Percentiles rank a stretch among this genome's conserved stretches.
Conservation (phyloP, 139 green algal species). For the Yamagishiella unicocca region DNA sequence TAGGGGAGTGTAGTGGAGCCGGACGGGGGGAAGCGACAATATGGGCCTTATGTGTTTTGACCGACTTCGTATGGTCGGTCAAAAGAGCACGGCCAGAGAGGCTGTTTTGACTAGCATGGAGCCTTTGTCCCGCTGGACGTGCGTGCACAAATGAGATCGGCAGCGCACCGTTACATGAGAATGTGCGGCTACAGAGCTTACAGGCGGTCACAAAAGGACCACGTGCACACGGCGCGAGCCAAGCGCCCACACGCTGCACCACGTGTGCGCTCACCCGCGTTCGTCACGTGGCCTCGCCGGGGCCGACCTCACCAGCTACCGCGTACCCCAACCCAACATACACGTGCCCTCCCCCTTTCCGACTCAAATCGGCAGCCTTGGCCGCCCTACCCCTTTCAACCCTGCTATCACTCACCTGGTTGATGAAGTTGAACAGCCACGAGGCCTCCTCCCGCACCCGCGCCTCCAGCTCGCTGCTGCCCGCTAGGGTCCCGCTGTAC, state of each 20-base stretch:
- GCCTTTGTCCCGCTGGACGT: not conserved
- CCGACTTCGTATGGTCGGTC: too few relatives aligned
- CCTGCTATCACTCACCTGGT: slow-evolving; percentile 41
- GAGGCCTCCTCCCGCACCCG: slow-evolving; percentile 60
- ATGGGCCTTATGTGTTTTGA: too few relatives aligned
- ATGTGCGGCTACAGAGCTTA: too few relatives aligned
- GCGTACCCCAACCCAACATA: not conserved
- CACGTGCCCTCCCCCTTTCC: not conserved
- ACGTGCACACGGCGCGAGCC: too few relatives aligned
- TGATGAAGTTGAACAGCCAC: slow-evolving; percentile 75
- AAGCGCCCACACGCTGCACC: too few relatives aligned
- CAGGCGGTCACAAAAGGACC: too few relatives aligned
- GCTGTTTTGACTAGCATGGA: not conserved
- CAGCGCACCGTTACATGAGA: too few relatives aligned
- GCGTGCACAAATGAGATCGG: not conserved
- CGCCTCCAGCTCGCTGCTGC: slow-evolving; percentile 28
- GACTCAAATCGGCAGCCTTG: not conserved
- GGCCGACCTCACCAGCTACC: too few relatives aligned
- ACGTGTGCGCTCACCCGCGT: too few relatives aligned
- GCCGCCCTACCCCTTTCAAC: not conserved
- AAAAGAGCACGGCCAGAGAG: too few relatives aligned
- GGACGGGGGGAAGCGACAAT: not conserved
- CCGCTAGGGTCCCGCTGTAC: slow-evolving; percentile 9
- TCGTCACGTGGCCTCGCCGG: too few relatives aligned
- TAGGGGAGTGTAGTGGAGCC: not conserved